Conservation (phyloP, 495 filamentous ascomycete species). For the Daldinia caldariorum region DNA sequence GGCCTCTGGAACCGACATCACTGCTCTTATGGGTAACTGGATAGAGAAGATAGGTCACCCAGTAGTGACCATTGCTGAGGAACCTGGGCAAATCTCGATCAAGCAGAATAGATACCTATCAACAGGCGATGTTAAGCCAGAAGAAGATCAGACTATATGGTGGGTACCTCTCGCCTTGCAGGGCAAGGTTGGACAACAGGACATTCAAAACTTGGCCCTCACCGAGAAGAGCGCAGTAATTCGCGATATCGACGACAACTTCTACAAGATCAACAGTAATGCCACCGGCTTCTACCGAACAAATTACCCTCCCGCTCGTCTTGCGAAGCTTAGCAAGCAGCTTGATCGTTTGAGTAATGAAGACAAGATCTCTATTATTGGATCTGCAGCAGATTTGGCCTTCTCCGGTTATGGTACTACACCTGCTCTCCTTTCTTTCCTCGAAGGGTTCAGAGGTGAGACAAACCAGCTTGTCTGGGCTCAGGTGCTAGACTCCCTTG, state of each 20-base stretch:
- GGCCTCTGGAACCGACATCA: constrained; percentile 88
- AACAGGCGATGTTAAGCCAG: constrained; percentile 83
- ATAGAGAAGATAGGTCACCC: constrained; percentile 95
- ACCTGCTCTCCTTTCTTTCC: constrained; percentile 77
- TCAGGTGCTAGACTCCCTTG: constrained; percentile 77
- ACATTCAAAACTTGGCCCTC: constrained; percentile 66
- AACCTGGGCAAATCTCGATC: constrained; percentile 79
- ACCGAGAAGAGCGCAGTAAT: constrained; percentile 78
- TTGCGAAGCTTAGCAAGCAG: constrained; percentile 80
- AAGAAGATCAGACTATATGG: constrained; percentile 93
- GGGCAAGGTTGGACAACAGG: constrained; percentile 63
- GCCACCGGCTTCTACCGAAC: constrained; percentile 93
- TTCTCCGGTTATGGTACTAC: constrained; percentile 85
- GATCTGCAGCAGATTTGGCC: constrained; percentile 91
- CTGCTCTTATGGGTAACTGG: constrained; percentile 89
- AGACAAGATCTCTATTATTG: constrained; percentile 91
- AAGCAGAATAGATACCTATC: constrained; percentile 89
- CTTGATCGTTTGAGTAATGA: constrained; percentile 77
- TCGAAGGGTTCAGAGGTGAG: constrained; percentile 85
- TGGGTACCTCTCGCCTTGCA: constrained; percentile 91
- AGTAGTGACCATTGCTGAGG: constrained; percentile 84
- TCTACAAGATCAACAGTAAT: constrained; percentile 92
- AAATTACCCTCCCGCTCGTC: constrained; percentile 82
- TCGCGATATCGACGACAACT: constrained; percentile 75
- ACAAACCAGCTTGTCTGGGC: constrained; percentile 87